Base-by-base conservation (phyloP, 139 green algal genomes). In the Haematococcus lacustris region DNA sequence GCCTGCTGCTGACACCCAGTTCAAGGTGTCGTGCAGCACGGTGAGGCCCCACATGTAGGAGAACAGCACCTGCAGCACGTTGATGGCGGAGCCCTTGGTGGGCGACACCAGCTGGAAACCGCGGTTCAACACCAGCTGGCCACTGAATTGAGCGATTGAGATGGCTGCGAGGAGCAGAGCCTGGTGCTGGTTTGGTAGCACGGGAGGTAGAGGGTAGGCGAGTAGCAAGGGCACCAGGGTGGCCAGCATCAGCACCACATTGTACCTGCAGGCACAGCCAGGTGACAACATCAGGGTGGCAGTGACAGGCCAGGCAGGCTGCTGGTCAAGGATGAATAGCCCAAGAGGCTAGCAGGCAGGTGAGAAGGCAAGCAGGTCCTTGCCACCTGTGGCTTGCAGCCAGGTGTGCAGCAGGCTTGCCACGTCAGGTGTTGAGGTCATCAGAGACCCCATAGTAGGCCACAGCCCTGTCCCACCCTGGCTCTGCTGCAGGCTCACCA, bases 21-120 rank as follows among this genome's bases (percentile, higher is more conserved):
- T 53, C 9, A 53, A 17, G 43, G 53, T 57, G 33, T 32, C 23
- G 53, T 64, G 17, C 21, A 30, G 26, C 53, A 4, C 33, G 30
- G 53, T 30, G 43, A 17, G 43, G 43, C 9, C 9, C 53, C 26
- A 26, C 33, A 26, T 64, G 53, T 35, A 64, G 30, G 53, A 53
- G 43, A 9, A 53, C 9, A 17, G 9, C 38, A 83, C 78, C 72
- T 83, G 78, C 51, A 79, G 41, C 69, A 79, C 69, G 43, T 83
- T 83, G 63, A 83, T 77, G 32, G 78, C 73, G 0, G 70, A 75
- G n/a, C 78, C 78, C 17, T 73, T 69, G 0, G 73, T 83, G 43
- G 81, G 76, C 28, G 82, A 76, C 53, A 87, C 71, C 35, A 89
- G 73, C 64, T 89, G 83, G 63, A 91, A 87, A 4, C 80, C 83